Evolutionary conservation across 1,139 yeast species (phyloP).

Genomic region (Hyphopichia pseudoburtonii): DNA sequence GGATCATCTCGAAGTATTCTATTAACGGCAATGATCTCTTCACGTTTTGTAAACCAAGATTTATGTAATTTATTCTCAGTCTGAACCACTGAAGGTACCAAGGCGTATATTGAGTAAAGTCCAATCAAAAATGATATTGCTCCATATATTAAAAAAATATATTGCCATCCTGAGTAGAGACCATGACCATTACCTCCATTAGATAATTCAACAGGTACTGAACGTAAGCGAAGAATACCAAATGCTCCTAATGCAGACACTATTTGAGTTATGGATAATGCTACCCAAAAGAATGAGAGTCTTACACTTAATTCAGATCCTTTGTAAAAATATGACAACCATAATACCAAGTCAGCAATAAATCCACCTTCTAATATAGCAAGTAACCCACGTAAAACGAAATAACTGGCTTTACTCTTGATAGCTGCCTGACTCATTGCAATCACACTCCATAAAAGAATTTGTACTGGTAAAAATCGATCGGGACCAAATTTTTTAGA

Average conservation of each 20-base stretch:
- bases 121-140: conserved; percentile 57
- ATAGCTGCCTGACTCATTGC: conserved; percentile 29
- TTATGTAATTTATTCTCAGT: conserved; percentile 51
- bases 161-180: conserved; percentile 54
- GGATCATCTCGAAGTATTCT: conserved; percentile 68
- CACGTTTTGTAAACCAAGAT: conserved; percentile 66
- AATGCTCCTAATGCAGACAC: conserved; percentile 44
- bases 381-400: conserved; percentile 25
- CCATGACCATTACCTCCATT: conserved; percentile 18
- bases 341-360: conserved; percentile 30
- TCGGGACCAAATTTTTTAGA: conserved; percentile 56
- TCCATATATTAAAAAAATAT: conserved; percentile 69
- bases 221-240: conserved; percentile 42
- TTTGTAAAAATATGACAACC: conserved; percentile 28
- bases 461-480: conserved; percentile 53
- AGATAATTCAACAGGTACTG: background rate
- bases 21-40: conserved; percentile 62
- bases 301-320: conserved; percentile 26
- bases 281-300: conserved; percentile 22
- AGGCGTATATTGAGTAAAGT: conserved; percentile 42
- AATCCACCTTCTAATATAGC: conserved; percentile 34
- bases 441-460: conserved; percentile 37
- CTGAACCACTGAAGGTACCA: conserved; percentile 56
- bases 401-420: conserved; percentile 22
- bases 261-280: conserved; percentile 39